Evolutionary conservation across 805 yeast genomes (phyloP), one percentile per base, ranked within the genome.

Genomic region (Kazachstania psychrophila): DNA sequence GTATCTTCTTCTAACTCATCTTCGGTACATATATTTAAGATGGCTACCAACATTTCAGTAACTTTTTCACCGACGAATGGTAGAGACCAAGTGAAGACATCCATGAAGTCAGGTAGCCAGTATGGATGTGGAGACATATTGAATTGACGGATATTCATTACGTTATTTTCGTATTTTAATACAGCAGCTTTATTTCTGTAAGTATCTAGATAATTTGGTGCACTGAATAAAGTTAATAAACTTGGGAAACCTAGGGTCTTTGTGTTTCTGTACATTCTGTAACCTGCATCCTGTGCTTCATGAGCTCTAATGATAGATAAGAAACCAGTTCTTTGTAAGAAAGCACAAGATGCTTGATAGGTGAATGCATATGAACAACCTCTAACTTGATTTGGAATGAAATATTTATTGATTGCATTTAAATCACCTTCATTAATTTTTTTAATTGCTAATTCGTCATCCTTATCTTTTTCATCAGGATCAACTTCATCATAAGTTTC

Each of bases 31-130:
- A 92, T 84, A 59, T 89, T 89, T 56, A 92, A 70, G 27, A 89
- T 83, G 1, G 92, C 75, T 16, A 86, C 82, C 54, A 89, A 69
- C 81, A 89, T 88, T 56, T 92, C 97, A 11, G 95, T 84, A 37
- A 88, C 83, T 54, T 92, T 85, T 58, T 89, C 96, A 15, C 96
- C 97, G 17, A 92, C 96, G 65, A 92, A 89, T 6, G 97, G 98
- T 39, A 89, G 66, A 2, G 96, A 84, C 97, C 97, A 92, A 9
- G 95, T 81, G 60, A 89, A 89, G 6, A 89, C 95, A 59, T 92
- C 96, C 94, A 88, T 86, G 51, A 88, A 85, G 58, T 87, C 87
- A 6, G 97, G 97, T 47, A 92, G 68, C 86, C 94, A 87, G 62
- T 92, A 89, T 1, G 98, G 98, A 61, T 89, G 97, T 5, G 95